Percentiles rank a stretch among this genome's conserved stretches.
These are phyloP conservation scores for Leptographium flavum DNA, from an alignment of 2,329 filamentous ascomycete species.

Conservation along the genomic window DNA sequence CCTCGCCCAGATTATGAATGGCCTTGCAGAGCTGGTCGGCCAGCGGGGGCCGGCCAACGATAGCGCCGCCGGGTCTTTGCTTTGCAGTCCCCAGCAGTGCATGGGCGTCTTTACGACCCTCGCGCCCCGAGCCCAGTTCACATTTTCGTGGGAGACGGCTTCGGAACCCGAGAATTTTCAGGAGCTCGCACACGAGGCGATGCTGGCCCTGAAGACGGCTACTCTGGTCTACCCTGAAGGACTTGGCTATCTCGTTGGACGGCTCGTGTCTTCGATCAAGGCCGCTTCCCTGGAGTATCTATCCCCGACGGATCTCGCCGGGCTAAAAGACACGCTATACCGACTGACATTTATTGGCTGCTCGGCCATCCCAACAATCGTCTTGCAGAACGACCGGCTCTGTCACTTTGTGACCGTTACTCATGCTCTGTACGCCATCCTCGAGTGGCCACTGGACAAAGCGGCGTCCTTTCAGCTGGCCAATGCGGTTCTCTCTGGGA, in stretches of 20 bases:
- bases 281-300: neutral
- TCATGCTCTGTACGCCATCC: conserved; percentile 13
- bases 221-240: conserved; percentile 7
- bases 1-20: conserved; percentile 26
- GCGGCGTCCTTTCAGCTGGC: conserved; percentile 20
- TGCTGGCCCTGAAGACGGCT: conserved; percentile 7
- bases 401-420: conserved; percentile 12
- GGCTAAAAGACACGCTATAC: conserved; percentile 23
- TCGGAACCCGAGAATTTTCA: neutral
- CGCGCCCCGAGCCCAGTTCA: conserved; percentile 3
- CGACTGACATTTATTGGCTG: conserved; percentile 35
- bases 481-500: conserved; percentile 22
- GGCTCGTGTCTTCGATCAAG: neutral
- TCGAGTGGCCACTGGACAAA: conserved; percentile 22
- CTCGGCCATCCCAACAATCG: conserved; percentile 21
- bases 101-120: conserved; percentile 12
- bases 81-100: conserved; percentile 21
- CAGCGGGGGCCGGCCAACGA: conserved; percentile 19
- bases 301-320: conserved; percentile 4
- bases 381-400: conserved; percentile 7
- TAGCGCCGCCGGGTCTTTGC: conserved; percentile 8
- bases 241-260: conserved; percentile 5
- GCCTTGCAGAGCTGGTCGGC: conserved; percentile 28
- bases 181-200: conserved; percentile 9
- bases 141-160: neutral